Percentiles rank a stretch among this genome's conserved stretches.
Evolutionary conservation across 495 filamentous ascomycete genomes (phyloP).

Genomic region (Aspergillus heteromorphus): DNA sequence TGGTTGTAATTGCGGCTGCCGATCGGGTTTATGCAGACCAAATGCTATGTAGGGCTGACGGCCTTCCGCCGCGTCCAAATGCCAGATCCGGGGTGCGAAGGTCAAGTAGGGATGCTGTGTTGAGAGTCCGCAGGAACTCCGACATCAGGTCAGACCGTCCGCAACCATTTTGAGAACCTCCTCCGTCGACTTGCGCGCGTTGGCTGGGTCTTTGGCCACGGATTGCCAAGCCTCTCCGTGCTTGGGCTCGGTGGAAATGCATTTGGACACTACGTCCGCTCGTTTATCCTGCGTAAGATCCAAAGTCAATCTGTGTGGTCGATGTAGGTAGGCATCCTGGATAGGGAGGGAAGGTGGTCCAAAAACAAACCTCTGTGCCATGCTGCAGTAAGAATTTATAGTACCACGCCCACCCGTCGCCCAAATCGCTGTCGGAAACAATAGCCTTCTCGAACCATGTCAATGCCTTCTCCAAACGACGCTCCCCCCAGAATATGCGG

Average conservation of each 20-base stretch:
- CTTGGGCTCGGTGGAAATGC: constrained; percentile 69
- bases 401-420: constrained; percentile 98
- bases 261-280: constrained; percentile 70
- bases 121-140: not conserved
- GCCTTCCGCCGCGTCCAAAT: not conserved
- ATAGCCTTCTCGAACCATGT: constrained; percentile 97
- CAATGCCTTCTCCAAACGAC: constrained; percentile 82
- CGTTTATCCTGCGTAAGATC: constrained; percentile 62
- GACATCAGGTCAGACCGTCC: constrained; percentile 15
- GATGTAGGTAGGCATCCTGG: not conserved
- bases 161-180: constrained; percentile 79
- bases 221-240: constrained; percentile 92
- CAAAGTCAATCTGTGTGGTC: not conserved
- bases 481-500: constrained; percentile 71
- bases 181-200: constrained; percentile 64
- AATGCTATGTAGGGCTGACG: not conserved
- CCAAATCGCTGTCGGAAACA: constrained; percentile 73
- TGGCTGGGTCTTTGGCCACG: constrained; percentile 78
- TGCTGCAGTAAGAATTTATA: constrained; percentile 88
- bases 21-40: not conserved
- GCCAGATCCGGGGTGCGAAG: not conserved
- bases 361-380: constrained; percentile 61
- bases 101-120: not conserved
- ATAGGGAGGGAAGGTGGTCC: not conserved
- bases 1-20: not conserved